Evolutionary conservation across 495 filamentous ascomycete species (phyloP), one percentile per base, ranked within the genome.

Genomic region (Aspergillus homomorphus): DNA sequence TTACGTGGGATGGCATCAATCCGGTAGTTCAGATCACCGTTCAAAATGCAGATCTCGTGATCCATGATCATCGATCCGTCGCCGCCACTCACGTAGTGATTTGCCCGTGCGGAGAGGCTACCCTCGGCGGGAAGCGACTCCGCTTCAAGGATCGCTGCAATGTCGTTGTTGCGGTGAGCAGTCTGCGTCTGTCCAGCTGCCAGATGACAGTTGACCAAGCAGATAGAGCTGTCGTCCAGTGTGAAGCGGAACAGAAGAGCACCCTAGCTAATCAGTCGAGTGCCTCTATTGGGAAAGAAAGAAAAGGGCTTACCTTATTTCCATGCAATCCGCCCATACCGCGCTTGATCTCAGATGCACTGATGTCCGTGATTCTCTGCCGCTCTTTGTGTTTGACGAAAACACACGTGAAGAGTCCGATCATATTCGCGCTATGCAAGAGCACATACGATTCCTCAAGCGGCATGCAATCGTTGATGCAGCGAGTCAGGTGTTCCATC

Each of bases 131-230:
- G 90, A 1, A 98, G 72, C 2, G 87, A 77, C 16, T 83, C 71
- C 10, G 87, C 80, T 66, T 97, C 94, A 5, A 98, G 82, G 56
- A 98, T 98, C 4, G 86, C 87, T 0, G 93, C 89, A 49, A 96
- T 85, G 67, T 98, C 94, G 68, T 92, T 93, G 68, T 98, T 96
- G 12, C 94, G 89, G 63, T 93, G 81, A 33, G 87, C 87, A 1
- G 93, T 96, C 58, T 91, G 87, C 0, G 87, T 86, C 72, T 98
- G 95, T 4, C 94, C 94, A 1, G 94, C 94, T 15, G 94, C 94
- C 53, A 98, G 80, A 82, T 98, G 94, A 69, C 94, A 98, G 66
- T 98, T 98, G 68, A 97, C 85, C 71, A 98, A 94, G 74, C 94
- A 98, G 41, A 98, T 72, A 1, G 92, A 96, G 51, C 84, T 91